Evolutionary conservation across 805 yeast genomes (phyloP).

Genomic region (Scheffersomyces ergatensis): DNA sequence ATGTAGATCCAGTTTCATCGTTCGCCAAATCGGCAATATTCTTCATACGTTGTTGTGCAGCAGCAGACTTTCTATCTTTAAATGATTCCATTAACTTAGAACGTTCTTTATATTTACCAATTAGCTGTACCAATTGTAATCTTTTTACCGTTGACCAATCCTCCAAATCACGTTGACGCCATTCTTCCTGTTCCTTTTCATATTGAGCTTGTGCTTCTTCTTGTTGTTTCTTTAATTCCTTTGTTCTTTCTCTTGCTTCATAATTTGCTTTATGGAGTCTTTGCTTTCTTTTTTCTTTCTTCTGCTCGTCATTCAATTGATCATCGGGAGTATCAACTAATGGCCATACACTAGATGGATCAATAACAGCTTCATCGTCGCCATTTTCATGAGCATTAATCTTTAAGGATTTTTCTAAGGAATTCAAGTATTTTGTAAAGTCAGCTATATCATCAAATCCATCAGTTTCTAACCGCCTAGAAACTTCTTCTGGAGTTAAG

Average conservation of each 20-base stretch:
- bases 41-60: conserved; percentile 92
- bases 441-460: conserved; percentile 78
- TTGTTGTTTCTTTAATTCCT: conserved; percentile 71
- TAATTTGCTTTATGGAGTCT: conserved; percentile 77
- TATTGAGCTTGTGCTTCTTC: conserved; percentile 58
- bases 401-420: conserved; percentile 67
- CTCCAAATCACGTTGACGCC: conserved; percentile 71
- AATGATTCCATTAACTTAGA: conserved; percentile 71
- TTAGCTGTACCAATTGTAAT: conserved; percentile 52
- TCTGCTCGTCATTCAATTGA: conserved; percentile 71
- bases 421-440: conserved; percentile 60
- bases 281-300: conserved; percentile 86
- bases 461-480: conserved; percentile 59
- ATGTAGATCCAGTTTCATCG: conserved; percentile 52
- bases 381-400: conserved; percentile 59
- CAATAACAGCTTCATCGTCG: conserved; percentile 28
- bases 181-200: conserved; percentile 64
- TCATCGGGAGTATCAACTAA: conserved; percentile 82
- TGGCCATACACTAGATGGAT: conserved; percentile 62
- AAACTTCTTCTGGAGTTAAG: conserved; percentile 52
- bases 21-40: conserved; percentile 82
- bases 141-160: conserved; percentile 82
- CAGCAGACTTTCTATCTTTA: conserved; percentile 84
- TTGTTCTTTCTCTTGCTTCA: conserved; percentile 84
- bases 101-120: conserved; percentile 65